Percentiles rank a stretch among this genome's conserved stretches.
Conservation (phyloP, 2,329 filamentous ascomycete genomes). For the Corinectria fuckeliana region DNA sequence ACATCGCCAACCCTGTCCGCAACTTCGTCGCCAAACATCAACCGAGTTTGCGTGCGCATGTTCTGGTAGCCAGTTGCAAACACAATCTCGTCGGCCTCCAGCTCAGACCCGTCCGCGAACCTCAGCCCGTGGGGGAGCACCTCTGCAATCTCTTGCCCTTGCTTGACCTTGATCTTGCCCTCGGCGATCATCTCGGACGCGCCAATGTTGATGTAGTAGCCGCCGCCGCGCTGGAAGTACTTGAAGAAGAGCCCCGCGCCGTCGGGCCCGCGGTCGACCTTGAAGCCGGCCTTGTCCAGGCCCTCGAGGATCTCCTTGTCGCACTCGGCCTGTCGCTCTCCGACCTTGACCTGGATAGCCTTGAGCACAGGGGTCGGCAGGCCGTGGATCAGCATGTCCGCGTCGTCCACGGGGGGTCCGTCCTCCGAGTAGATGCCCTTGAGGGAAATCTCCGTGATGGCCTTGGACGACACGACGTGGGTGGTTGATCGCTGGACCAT, state of each 20-base stretch:
- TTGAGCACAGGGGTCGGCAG: conserved; percentile 67
- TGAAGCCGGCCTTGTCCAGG: conserved; percentile 65
- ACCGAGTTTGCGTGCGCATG: conserved; percentile 68
- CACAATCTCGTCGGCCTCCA: conserved; percentile 69
- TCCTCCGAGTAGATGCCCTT: conserved; percentile 57
- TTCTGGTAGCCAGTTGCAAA: conserved; percentile 71
- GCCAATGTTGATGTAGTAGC: conserved; percentile 75
- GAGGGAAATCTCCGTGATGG: conserved; percentile 59
- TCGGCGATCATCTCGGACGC: conserved; percentile 66
- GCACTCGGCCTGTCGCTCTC: conserved; percentile 38
- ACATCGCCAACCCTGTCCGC: conserved; percentile 64
- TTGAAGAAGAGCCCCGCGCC: conserved; percentile 64
- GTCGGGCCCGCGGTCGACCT: conserved; percentile 63
- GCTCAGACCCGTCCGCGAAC: conserved; percentile 60
- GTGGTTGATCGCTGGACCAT: conserved; percentile 74
- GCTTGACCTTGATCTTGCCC: conserved; percentile 68
- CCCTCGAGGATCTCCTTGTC: conserved; percentile 50
- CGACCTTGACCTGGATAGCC: conserved; percentile 57
- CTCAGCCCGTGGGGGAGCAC: conserved; percentile 54
- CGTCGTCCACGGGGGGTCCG: conserved; percentile 68
- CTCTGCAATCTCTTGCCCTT: conserved; percentile 60
- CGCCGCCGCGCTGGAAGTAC: conserved; percentile 70
- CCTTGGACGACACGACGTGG: conserved; percentile 64
- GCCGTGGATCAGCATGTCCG: conserved; percentile 66
- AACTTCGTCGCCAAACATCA: conserved; percentile 66